Evolutionary conservation across 2,329 filamentous ascomycete genomes (phyloP), one percentile per base, ranked within the genome.

Genomic region (Beauveria asiatica): DNA sequence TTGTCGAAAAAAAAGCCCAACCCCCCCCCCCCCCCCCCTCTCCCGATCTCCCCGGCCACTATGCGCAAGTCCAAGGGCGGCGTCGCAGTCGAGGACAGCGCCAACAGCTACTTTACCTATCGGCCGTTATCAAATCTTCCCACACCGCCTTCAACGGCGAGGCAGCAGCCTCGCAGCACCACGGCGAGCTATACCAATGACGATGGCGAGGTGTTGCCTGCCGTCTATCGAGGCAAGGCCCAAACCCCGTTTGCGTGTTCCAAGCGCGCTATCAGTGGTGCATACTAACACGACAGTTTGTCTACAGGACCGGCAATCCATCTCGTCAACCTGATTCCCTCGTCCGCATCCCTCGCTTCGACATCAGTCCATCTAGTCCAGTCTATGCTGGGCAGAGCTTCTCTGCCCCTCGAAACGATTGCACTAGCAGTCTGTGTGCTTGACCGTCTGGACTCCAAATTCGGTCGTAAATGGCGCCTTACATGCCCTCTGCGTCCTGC

Each of bases 101-200:
- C 79, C 62, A 77, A 13, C 30, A 33, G 78, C 64, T 83, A 82
- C 71, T 84, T 85, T 67, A 85, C 84, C 64, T 88, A 88, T 72
- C 80, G 83, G 52, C 85, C 85, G 10, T 76, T 88, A 56, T 88
- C 85, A 33, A 86, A 85, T 70, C 78, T 88, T 23, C 85, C 85
- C 23, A 88, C 85, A 57, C 85, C 85, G 63, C 85, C 85, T 49
- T 80, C 79, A 11, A 85, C 82, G 49, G 79, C 78, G 54, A 74
- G 73, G 62, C 74, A 68, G 63, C 76, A 68, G 63, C 76, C 76
- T 19, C 76, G 76, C 46, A 74, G 74, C 27, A 66, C 63, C 19
- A n/a, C 41, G 27, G 48, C 44, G 16, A 33, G 17, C 46, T 53
- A 59, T 37, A 57, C 52, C 54, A 76, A 79, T 56, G 76, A 79